phyloP scores from a whole-genome alignment of 2,329 filamentous ascomycete species.

The Venturia carpophila region DNA sequence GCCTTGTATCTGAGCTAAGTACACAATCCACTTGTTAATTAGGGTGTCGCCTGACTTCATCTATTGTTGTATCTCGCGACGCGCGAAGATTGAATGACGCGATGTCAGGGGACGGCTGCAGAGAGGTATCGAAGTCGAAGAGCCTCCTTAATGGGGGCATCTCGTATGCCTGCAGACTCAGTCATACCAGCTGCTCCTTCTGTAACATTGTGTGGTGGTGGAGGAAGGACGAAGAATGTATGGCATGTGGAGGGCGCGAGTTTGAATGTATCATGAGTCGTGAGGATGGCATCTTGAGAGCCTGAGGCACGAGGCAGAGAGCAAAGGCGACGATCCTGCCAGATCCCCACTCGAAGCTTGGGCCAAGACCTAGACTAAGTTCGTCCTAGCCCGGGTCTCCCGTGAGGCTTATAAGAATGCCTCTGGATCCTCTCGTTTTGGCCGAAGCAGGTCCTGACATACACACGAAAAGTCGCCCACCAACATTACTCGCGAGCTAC shows the following conservation, averaged over 20 bases:
- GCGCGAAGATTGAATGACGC: background rate
- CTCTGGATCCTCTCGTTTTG: background rate
- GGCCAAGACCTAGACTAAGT: background rate
- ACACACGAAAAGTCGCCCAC: background rate
- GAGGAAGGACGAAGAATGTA: background rate
- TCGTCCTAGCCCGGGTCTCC: background rate
- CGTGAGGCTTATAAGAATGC: background rate
- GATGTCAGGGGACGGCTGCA: background rate
- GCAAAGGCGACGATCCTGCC: too few species aligned
- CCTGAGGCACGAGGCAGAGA: too few species aligned
- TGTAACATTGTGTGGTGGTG: background rate
- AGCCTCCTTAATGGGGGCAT: background rate
- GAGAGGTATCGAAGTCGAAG: background rate
- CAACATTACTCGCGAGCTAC: background rate
- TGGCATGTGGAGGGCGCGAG: background rate
- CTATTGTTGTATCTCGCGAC: background rate
- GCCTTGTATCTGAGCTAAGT: background rate
- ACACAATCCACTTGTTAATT: background rate
- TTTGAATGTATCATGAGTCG: background rate
- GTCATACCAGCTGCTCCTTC: background rate
- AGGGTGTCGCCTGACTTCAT: background rate
- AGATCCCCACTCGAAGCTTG: background rate
- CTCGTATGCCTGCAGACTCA: background rate
- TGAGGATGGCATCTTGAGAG: too few species aligned
- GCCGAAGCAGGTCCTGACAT: background rate